Percentiles rank a stretch among this genome's conserved stretches.
Evolutionary conservation across 495 filamentous ascomycete species (phyloP).

Genomic region (Penicillium argentinense): DNA sequence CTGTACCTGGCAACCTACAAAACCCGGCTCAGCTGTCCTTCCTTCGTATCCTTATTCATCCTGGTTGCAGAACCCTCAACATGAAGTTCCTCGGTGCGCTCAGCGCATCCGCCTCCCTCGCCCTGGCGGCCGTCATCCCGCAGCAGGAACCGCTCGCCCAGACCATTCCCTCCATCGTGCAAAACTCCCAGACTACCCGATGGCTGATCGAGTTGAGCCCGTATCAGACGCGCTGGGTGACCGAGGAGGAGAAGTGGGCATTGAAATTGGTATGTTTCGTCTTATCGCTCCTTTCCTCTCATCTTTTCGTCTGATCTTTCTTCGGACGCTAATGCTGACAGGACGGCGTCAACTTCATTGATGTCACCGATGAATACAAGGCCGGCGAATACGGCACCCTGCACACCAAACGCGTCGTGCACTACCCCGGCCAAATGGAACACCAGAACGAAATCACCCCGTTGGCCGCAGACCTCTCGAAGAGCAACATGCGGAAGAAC

Average conservation of each 20-base stretch:
- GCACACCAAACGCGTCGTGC: slow-evolving; percentile 30
- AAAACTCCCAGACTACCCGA: slow-evolving; percentile 43
- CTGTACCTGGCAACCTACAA: slow-evolving; percentile 12
- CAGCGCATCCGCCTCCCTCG: slow-evolving; percentile 33
- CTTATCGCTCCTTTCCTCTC: not conserved
- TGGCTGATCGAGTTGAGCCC: slow-evolving; percentile 86
- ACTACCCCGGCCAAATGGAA: slow-evolving; percentile 67
- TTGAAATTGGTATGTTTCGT: slow-evolving; percentile 69
- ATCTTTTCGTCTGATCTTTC: not conserved
- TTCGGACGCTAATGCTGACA: slow-evolving; percentile 29
- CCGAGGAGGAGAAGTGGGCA: slow-evolving; percentile 93
- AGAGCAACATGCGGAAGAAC: slow-evolving; percentile 74
- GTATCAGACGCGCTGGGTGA: slow-evolving; percentile 81
- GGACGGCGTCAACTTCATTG: slow-evolving; percentile 89
- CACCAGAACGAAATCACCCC: slow-evolving; percentile 66
- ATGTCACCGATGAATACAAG: slow-evolving; percentile 70
- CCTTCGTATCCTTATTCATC: slow-evolving; percentile 3
- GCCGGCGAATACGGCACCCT: slow-evolving; percentile 34
- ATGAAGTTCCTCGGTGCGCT: slow-evolving; percentile 40
- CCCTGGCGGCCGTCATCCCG: slow-evolving; percentile 34
- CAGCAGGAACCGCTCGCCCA: slow-evolving; percentile 37
- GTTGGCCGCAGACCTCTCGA: slow-evolving; percentile 66
- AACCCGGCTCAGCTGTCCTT: slow-evolving; percentile 1
- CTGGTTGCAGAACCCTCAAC: not conserved
- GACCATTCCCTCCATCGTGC: slow-evolving; percentile 23